A percentile compares a stretch with the other conserved stretches of the same genome.
These are phyloP conservation scores for Choiromyces venosus DNA, from an alignment of 495 filamentous ascomycete genomes.

Conservation along the genomic window DNA sequence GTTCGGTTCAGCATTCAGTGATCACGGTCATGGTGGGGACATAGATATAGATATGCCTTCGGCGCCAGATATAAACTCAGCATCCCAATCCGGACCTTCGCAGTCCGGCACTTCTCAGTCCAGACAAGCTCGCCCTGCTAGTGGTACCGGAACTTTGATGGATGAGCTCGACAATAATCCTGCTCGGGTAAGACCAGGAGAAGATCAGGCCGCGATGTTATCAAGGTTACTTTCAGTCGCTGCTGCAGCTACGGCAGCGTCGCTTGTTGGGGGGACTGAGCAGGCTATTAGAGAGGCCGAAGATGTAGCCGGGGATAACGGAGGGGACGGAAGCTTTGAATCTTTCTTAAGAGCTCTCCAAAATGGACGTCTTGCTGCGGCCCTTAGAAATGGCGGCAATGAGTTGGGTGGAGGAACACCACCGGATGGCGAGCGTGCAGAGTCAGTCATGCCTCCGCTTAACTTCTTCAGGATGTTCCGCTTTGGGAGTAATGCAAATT, in stretches of 20 bases:
- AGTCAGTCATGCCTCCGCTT: constrained; percentile 48
- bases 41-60: constrained; percentile 38
- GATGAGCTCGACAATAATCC: constrained; percentile 52
- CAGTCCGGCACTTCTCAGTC: constrained; percentile 26
- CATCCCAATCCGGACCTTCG: constrained; percentile 12
- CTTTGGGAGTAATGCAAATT: constrained; percentile 51
- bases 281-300: constrained; percentile 56
- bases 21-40: constrained; percentile 24
- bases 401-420: constrained; percentile 41
- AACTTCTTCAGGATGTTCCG: constrained; percentile 60
- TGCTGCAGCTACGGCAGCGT: constrained; percentile 57
- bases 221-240: constrained; percentile 56
- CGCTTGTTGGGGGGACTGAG: constrained; percentile 54
- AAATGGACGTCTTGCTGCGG: constrained; percentile 49
- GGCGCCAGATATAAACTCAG: constrained; percentile 20
- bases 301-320: constrained; percentile 53
- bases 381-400: constrained; percentile 44
- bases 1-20: constrained; percentile 15
- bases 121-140: constrained; percentile 21
- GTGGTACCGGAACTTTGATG: constrained; percentile 31
- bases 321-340: constrained; percentile 54
- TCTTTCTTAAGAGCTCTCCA: constrained; percentile 56
- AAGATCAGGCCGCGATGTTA: constrained; percentile 54
- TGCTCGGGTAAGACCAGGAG: constrained; percentile 49
- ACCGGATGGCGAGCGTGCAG: constrained; percentile 36